phyloP scores from a whole-genome alignment of 2,329 filamentous ascomycete species.

The Didymella pinodella region DNA sequence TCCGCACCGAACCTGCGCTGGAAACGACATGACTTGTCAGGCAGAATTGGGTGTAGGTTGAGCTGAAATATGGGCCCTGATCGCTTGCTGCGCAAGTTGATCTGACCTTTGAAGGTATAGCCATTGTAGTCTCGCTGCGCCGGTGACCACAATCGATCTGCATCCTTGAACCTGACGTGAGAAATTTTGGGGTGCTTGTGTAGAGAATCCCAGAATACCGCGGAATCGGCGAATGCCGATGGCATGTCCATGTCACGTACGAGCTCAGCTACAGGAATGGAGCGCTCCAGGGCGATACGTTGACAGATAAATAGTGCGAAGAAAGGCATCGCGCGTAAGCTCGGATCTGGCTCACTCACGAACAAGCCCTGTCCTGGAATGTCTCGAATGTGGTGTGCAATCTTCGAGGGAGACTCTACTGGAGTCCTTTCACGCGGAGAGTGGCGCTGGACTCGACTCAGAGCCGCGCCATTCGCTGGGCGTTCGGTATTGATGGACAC shows the following conservation, averaged over 20 bases:
- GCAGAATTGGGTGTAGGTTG: conserved; percentile 35
- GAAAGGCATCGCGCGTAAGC: conserved; percentile 36
- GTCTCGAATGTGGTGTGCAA: conserved; percentile 37
- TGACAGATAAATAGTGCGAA: conserved; percentile 46
- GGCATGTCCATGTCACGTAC: conserved; percentile 21
- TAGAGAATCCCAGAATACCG: conserved; percentile 35
- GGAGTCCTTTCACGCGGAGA: conserved; percentile 1
- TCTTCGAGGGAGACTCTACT: conserved; percentile 26
- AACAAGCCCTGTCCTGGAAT: conserved; percentile 44
- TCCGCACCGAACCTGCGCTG: conserved; percentile 50
- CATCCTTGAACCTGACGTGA: conserved; percentile 20
- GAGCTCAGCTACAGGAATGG: conserved; percentile 25
- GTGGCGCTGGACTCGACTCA: not conserved
- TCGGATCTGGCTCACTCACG: conserved; percentile 24
- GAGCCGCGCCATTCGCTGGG: not conserved
- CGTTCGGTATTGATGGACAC: not conserved
- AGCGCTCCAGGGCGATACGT: conserved; percentile 34
- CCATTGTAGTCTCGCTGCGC: conserved; percentile 33
- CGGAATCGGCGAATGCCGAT: conserved; percentile 19
- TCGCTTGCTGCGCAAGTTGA: conserved; percentile 30
- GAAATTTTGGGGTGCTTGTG: conserved; percentile 3
- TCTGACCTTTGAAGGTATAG: conserved; percentile 46
- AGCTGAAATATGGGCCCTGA: conserved; percentile 37
- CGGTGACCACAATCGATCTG: conserved; percentile 39
- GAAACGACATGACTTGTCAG: conserved; percentile 47